Evolutionary conservation across 345 rosid species (phyloP).

Genomic region (Bruguiera parviflora): DNA sequence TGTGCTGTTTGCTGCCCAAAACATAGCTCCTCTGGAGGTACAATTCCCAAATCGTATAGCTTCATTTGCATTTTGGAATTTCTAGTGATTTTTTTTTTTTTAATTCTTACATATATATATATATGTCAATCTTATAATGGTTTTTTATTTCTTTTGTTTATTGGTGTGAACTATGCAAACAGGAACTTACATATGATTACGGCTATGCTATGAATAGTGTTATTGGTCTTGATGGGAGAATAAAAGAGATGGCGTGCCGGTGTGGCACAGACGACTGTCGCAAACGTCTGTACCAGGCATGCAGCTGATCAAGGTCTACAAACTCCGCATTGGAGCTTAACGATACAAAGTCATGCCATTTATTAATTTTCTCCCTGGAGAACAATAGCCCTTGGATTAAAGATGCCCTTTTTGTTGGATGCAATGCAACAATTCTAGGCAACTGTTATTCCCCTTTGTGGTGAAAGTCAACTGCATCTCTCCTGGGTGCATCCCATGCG

Average conservation of each 20-base stretch:
- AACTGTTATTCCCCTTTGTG: too few species aligned
- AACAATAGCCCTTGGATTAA: too few species aligned
- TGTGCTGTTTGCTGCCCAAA: conserved; percentile 29
- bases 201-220: conserved; percentile 27
- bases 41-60: neutral
- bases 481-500: too few species aligned
- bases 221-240: conserved; percentile 19
- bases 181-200: conserved; percentile 32
- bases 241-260: conserved; percentile 16
- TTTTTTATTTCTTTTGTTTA: neutral
- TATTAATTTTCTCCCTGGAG: too few species aligned
- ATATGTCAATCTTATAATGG: too few species aligned
- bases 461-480: too few species aligned
- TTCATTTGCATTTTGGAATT: neutral
- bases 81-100: too few species aligned
- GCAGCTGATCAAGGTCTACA: neutral
- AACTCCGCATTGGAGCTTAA: neutral
- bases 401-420: too few species aligned
- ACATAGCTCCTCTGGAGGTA: conserved; percentile 27
- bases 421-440: too few species aligned
- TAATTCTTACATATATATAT: too few species aligned
- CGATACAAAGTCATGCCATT: neutral
- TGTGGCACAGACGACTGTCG: conserved; percentile 25
- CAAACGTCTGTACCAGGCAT: conserved; percentile 18
- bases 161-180: neutral